Percentiles rank a stretch among this genome's conserved stretches.
Conservation (phyloP, 208 protist genomes). For the Acanthamoeba polyphaga region DNA sequence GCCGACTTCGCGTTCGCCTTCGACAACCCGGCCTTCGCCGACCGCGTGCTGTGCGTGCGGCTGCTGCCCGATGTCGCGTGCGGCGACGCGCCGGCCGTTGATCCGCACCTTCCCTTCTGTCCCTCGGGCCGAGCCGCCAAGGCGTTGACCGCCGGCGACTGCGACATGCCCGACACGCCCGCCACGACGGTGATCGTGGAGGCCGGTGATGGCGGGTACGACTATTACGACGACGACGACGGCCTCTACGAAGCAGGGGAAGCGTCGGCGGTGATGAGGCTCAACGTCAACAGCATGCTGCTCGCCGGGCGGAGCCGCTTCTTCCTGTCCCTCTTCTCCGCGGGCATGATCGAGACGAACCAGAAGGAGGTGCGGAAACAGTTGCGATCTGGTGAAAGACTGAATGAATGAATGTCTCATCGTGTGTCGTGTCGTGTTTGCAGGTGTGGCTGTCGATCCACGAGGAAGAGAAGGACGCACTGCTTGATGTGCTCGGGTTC, state of each 20-base stretch:
- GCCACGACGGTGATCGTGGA: not conserved
- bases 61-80: not conserved
- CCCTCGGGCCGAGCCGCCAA: not conserved
- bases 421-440: too few relatives aligned
- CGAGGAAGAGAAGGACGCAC: not conserved
- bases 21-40: not conserved
- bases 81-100: not conserved
- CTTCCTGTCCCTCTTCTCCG: not conserved
- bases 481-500: not conserved
- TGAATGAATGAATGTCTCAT: not conserved
- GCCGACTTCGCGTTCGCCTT: not conserved
- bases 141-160: not conserved
- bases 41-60: not conserved
- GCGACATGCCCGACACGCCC: too few relatives aligned
- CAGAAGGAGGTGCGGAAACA: not conserved
- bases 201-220: not conserved
- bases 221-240: not conserved
- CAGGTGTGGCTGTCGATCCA: not conserved
- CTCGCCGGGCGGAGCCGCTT: not conserved
- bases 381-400: not conserved
- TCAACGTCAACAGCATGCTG: not conserved
- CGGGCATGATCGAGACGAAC: not conserved
- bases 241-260: not conserved
- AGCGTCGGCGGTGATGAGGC: not conserved
- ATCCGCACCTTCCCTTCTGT: not conserved